Base-by-base conservation (phyloP, 2,329 filamentous ascomycete genomes). In the Fusarium chlamydosporum region DNA sequence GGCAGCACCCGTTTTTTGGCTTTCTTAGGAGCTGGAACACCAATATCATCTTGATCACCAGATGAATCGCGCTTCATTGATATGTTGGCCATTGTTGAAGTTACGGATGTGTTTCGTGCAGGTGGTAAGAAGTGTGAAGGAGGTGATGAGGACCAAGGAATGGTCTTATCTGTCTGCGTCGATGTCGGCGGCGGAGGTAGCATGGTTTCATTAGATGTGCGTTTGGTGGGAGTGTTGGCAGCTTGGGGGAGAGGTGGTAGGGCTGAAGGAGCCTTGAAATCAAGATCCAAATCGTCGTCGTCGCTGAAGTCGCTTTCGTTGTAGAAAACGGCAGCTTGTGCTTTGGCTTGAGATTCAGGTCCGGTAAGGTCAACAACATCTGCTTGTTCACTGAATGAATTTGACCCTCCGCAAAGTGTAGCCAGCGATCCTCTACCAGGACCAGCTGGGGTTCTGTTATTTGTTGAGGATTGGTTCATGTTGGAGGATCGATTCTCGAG, bases 251-350 rank as follows among this genome's bases (percentile, higher is more conserved):
- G 69, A 71, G 79, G 16, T 9, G 83, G 83, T 5, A 88, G 82
- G 3, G 85, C 82, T 2, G 82, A 78, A 0, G 89, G 88, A 61
- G 88, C 84, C 61, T 92, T 85, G 52, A 89, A 86, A 66, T 94
- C 86, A 20, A 92, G 79, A 65, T 92, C 92, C 26, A 97, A 82
- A 56, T 93, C 87, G 20, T 90, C 86, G 71, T 97, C 94, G 75
- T 95, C 92, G 73, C 93, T 93, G 70, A 97, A 96, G 75, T 97
- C 94, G 72, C 95, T 90, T 66, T 94, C 92, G 62, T 89, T 87
- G 67, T 94, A 92, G 63, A 86, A 87, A 11, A 91, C 86, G 9
- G 71, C 65, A 12, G 76, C 61, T 38, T 76, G 65, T 29, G 68
- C 47, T 51, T 77, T 79, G 64, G 71, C 48, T 27, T 74, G 35